A percentile compares a stretch with the other conserved stretches of the same genome.
Evolutionary conservation across 305 asterid species (phyloP).

Genomic region (Plantago lanceolata): DNA sequence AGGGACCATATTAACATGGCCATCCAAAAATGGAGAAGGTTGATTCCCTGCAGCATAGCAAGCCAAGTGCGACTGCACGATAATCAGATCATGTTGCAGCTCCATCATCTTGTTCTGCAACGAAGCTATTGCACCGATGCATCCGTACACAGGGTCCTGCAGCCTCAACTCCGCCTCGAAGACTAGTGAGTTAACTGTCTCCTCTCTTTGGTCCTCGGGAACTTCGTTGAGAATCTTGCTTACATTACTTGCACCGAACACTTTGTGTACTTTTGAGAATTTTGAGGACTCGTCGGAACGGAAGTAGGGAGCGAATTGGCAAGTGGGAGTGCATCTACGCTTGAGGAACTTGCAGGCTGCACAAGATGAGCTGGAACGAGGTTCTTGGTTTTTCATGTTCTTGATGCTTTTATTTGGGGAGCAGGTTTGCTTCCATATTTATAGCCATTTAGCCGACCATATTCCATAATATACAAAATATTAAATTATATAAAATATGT

Average conservation of each 20-base stretch:
- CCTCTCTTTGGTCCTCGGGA: constrained; percentile 62
- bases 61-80: constrained; percentile 64
- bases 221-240: constrained; percentile 87
- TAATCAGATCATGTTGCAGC: constrained; percentile 64
- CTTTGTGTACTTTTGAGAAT: constrained; percentile 81
- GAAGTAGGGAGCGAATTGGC: constrained; percentile 76
- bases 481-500: too few relatives aligned
- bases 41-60: constrained; percentile 32
- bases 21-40: constrained; percentile 23
- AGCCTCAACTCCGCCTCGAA: constrained; percentile 80
- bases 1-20: constrained; percentile 28
- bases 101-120: constrained; percentile 67
- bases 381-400: constrained; percentile 43
- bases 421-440: constrained; percentile 21
- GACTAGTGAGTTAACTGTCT: constrained; percentile 70
- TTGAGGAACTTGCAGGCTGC: constrained; percentile 90
- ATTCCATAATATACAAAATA: too few relatives aligned
- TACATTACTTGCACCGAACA: constrained; percentile 86
- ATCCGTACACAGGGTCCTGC: constrained; percentile 77
- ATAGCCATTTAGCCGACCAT: too few relatives aligned
- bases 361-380: constrained; percentile 72
- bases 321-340: constrained; percentile 54
- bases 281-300: constrained; percentile 61
- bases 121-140: constrained; percentile 87
- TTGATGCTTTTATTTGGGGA: constrained; percentile 1